Conservation (phyloP, 225 moss, liverwort and hornwort species). For the Asterella californica region DNA sequence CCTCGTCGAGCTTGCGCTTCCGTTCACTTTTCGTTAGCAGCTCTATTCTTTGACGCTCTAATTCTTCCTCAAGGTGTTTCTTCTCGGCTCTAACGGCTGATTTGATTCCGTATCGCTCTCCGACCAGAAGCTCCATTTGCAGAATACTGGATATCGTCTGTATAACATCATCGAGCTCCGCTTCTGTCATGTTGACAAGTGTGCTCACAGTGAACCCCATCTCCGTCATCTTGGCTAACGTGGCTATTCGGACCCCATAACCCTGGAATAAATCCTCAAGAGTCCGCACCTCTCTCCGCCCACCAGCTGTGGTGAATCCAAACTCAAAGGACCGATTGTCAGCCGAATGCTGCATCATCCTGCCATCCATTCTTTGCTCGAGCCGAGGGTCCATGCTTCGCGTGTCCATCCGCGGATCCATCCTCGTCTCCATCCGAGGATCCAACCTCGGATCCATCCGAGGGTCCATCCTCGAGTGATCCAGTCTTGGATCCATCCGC, state of each 20-base stretch:
- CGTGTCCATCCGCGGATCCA: constrained; percentile 33
- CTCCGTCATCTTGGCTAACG: constrained; percentile 55
- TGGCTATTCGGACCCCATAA: constrained; percentile 55
- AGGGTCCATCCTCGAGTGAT: constrained; percentile 51
- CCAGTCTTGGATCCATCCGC: constrained; percentile 56
- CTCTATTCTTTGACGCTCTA: constrained; percentile 88
- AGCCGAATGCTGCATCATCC: constrained; percentile 25
- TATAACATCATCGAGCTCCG: constrained; percentile 59
- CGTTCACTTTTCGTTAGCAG: constrained; percentile 62
- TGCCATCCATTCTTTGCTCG: constrained; percentile 27
- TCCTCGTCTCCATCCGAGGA: constrained; percentile 32
- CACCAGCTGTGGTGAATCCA: constrained; percentile 48
- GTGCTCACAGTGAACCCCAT: constrained; percentile 67
- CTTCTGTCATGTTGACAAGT: constrained; percentile 58
- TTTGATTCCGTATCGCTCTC: constrained; percentile 95
- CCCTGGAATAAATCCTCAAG: constrained; percentile 59
- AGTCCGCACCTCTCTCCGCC: constrained; percentile 45
- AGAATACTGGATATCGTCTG: constrained; percentile 51
- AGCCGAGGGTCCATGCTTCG: constrained; percentile 24
- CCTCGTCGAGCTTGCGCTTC: constrained; percentile 77
- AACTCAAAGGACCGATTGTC: constrained; percentile 52
- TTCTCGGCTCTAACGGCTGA: constrained; percentile 92
- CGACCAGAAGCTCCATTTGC: constrained; percentile 90
- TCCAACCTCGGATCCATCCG: constrained; percentile 39
- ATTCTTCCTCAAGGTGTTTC: constrained; percentile 71